phyloP scores from a whole-genome alignment of 2,329 filamentous ascomycete species.

The Samsoniella hepiali region DNA sequence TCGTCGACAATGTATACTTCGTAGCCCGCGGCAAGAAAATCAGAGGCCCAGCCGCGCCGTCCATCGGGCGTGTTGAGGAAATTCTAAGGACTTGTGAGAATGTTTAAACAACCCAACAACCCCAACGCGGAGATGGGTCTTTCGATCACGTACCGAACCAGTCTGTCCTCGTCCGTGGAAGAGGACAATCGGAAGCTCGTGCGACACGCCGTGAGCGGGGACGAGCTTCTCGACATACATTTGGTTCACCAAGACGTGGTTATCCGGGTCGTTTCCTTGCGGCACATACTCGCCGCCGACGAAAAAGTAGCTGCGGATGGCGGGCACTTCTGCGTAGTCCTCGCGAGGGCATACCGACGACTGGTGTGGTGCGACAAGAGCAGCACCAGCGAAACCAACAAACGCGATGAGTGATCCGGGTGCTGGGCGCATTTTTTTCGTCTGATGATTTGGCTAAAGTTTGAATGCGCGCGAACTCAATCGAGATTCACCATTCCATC shows the following conservation, averaged over 20 bases:
- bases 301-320: conserved; percentile 34
- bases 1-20: conserved; percentile 48
- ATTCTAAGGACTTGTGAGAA: conserved; percentile 30
- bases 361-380: too few relatives aligned
- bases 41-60: conserved; percentile 45
- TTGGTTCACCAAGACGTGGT: conserved; percentile 39
- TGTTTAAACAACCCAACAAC: too few relatives aligned
- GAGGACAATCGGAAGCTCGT: conserved; percentile 37
- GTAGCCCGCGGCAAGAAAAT: conserved; percentile 44
- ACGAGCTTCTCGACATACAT: conserved; percentile 52
- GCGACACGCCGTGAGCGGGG: conserved; percentile 29
- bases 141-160: conserved; percentile 33
- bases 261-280: conserved; percentile 25
- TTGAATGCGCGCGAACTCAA: too few relatives aligned
- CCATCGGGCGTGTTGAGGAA: conserved; percentile 47
- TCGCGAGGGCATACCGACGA: neutral
- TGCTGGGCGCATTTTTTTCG: too few relatives aligned
- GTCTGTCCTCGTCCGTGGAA: conserved; percentile 43
- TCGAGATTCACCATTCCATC: too few relatives aligned
- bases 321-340: conserved; percentile 19
- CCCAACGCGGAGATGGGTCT: neutral
- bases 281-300: conserved; percentile 36
- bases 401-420: too few relatives aligned
- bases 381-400: too few relatives aligned
- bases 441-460: too few relatives aligned